Evolutionary conservation across 768 basidiomycete species (phyloP), one percentile per base, ranked within the genome.

Genomic region (Mycena venus): DNA sequence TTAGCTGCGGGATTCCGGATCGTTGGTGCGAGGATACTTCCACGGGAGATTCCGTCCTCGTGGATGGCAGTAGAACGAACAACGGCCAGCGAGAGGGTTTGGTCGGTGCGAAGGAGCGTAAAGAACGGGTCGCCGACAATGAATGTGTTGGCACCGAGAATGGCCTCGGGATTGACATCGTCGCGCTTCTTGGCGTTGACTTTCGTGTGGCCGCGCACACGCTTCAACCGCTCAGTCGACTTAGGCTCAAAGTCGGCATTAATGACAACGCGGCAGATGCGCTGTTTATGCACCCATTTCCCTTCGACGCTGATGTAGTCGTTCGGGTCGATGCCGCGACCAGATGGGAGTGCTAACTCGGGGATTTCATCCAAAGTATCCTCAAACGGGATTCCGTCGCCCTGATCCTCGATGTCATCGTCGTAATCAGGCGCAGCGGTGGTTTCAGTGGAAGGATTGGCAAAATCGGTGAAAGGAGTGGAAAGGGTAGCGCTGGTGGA

Each of bases 341-440:
- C 38, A 12, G 53, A 0, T 0, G 62, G 64, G 36, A 73, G 58
- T 10, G 25, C 60, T 1, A 63, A 47, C 19, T 75, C 79, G 8
- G 72, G 72, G 10, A 65, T 56, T 11, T 82, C 81, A n/a, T 79
- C 81, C 1, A 84, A 75, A 2, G 81, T 59, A 14, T 80, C 79
- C 62, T 84, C 84, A 11, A 84, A 80, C 19, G 71, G 12, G 8
- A 51, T 44, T 9, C 63, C 77, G 73, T 53, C 73, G 58, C 74
- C 83, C 74, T 38, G 81, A 19, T 68, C 67, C 2, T 65, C 56
- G 25, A 68, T 59, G 14, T 71, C 75, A 11, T 71, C 75, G n/a
- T 74, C 69, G 23, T 73, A 59, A 21, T 61, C 68, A 23, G 60
- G 72, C 6, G 34, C n/a, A 17, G 47, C 31, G 0, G 34, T 8